These are phyloP conservation scores for Penicillium lagena DNA, from an alignment of 495 filamentous ascomycete genomes.

Conservation along the genomic window DNA sequence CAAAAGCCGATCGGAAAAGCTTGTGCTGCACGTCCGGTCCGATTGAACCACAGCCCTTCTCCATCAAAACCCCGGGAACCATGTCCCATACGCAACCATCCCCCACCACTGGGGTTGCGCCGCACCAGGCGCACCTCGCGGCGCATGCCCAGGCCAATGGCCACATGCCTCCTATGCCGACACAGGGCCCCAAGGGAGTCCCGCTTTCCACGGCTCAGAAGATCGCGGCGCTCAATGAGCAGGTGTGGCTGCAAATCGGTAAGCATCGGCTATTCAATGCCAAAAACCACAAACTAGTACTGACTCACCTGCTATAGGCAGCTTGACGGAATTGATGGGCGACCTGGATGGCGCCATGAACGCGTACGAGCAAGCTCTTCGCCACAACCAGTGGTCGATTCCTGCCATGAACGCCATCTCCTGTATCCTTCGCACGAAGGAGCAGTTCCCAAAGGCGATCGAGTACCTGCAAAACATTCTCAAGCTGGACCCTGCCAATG, in stretches of 20 bases:
- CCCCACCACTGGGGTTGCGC: constrained; percentile 42
- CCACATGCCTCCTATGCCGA: constrained; percentile 42
- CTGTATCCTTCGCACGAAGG: constrained; percentile 79
- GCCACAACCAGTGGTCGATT: constrained; percentile 83
- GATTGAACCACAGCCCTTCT: constrained; percentile 1
- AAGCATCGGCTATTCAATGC: constrained; percentile 17
- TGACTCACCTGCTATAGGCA: constrained; percentile 46
- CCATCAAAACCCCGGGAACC: constrained; percentile 1
- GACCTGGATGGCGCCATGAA: constrained; percentile 81
- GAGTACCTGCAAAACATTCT: constrained; percentile 90
- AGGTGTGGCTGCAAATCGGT: constrained; percentile 94
- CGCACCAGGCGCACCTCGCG: constrained; percentile 43
- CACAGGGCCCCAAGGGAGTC: constrained; percentile 44
- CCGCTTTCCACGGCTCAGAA: constrained; percentile 51
- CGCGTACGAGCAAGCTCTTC: constrained; percentile 83
- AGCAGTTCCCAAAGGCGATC: constrained; percentile 89
- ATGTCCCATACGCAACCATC: constrained; percentile 50
- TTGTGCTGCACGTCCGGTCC: constrained; percentile 7
- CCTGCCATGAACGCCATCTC: constrained; percentile 93
- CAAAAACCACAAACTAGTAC: background rate
- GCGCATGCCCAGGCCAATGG: constrained; percentile 48
- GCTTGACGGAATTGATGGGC: constrained; percentile 78
- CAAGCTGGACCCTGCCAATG: constrained; percentile 81
- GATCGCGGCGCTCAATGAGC: constrained; percentile 66
- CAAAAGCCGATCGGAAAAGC: constrained; percentile 9